Conservation (phyloP, 1,284 basidiomycete genomes). For the Cutaneotrichosporon cutaneum region DNA sequence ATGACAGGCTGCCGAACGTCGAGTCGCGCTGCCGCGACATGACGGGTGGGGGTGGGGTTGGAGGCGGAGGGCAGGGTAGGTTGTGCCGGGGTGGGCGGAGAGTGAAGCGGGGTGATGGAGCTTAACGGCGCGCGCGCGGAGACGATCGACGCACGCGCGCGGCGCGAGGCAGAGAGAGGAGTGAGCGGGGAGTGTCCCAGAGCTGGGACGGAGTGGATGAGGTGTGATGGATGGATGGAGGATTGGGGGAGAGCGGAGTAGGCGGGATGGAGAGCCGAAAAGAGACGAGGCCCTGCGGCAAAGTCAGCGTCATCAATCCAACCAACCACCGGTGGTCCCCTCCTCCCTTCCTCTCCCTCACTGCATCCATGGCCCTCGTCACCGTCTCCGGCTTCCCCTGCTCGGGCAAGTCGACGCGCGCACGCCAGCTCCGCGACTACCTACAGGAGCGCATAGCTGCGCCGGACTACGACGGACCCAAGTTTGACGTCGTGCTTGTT, state of each 20-base stretch:
- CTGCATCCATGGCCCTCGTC: conserved; percentile 77
- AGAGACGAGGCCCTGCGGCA: neutral
- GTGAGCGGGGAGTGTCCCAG: too few relatives aligned
- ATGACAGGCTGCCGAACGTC: conserved; percentile 31
- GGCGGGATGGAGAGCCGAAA: neutral
- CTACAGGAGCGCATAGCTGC: conserved; percentile 55
- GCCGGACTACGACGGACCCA: conserved; percentile 54
- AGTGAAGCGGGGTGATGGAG: neutral
- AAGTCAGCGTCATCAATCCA: neutral
- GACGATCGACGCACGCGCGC: neutral
- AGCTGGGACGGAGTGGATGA: too few relatives aligned
- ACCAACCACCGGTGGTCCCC: neutral
- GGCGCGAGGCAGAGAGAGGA: neutral
- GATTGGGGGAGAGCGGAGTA: neutral
- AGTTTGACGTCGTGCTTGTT: conserved; percentile 64
- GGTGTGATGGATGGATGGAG: neutral
- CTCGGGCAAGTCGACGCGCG: conserved; percentile 79
- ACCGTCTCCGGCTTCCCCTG: conserved; percentile 88
- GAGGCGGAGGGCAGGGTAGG: neutral
- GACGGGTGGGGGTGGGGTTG: neutral
- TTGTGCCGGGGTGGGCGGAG: neutral
- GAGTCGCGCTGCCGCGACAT: conserved; percentile 3
- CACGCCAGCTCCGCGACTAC: conserved; percentile 63
- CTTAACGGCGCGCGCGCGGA: neutral
- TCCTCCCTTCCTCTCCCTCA: neutral